A percentile compares a stretch with the other conserved stretches of the same genome.
Evolutionary conservation across 306 rosid species (phyloP).

Genomic region (Fagus crenata): DNA sequence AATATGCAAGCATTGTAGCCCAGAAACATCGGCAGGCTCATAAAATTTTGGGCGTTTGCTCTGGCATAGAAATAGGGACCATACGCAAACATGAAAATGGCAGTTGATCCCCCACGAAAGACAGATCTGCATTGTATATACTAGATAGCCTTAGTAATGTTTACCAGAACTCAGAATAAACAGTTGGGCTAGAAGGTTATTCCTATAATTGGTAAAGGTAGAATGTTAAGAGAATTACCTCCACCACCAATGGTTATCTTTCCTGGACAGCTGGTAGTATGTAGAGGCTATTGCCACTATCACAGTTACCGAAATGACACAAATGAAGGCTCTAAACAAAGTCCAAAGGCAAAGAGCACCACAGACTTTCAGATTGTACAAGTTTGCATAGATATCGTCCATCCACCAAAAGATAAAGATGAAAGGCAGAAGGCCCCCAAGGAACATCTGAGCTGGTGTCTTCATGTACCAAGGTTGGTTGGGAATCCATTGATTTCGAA

Average conservation of each 20-base stretch:
- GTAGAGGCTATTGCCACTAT: background rate
- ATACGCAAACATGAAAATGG: constrained; percentile 29
- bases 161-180: no score
- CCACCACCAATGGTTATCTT: constrained; percentile 30
- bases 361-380: constrained; percentile 32
- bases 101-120: constrained; percentile 30
- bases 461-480: constrained; percentile 21
- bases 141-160: no score
- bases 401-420: background rate
- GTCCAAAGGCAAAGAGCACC: constrained; percentile 17
- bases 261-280: background rate
- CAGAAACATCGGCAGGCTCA: constrained; percentile 5
- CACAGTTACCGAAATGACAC: background rate
- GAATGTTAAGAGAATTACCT: constrained; percentile 11
- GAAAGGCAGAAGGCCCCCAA: constrained; percentile 25
- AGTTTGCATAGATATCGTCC: constrained; percentile 35
- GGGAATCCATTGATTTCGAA: no score
- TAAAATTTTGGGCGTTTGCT: background rate
- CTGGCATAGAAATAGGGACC: constrained; percentile 31
- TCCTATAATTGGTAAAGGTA: no score
- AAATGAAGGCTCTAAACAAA: constrained; percentile 8
- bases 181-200: no score
- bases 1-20: constrained; percentile 29
- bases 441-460: constrained; percentile 25
- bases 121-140: constrained; percentile 18